phyloP scores from a whole-genome alignment of 2,329 filamentous ascomycete species.

The Acrocalymma vagum region DNA sequence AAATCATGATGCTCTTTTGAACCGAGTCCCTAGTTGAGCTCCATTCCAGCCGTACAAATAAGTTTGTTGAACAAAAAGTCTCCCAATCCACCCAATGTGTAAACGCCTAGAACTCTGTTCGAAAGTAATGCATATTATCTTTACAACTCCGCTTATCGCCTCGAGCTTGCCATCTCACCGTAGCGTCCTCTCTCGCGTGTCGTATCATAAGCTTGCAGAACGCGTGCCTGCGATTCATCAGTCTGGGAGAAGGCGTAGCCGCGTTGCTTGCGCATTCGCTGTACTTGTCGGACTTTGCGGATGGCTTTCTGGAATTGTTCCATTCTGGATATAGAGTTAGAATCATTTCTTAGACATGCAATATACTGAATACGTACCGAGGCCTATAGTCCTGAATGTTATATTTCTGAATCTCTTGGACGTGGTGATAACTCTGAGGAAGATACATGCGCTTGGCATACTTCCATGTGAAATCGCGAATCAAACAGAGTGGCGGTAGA shows the following conservation, averaged over 20 bases:
- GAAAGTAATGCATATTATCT: too few species aligned
- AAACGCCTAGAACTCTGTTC: too few species aligned
- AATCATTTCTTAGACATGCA: neutral
- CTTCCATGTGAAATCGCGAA: constrained; percentile 95
- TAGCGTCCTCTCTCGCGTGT: constrained; percentile 90
- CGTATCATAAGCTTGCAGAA: constrained; percentile 97
- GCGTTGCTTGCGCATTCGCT: constrained; percentile 98
- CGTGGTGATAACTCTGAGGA: constrained; percentile 95
- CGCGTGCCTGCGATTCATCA: constrained; percentile 92
- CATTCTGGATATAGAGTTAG: constrained; percentile 73
- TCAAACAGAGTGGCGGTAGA: constrained; percentile 80
- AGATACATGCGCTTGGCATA: constrained; percentile 97
- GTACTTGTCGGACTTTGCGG: constrained; percentile 95
- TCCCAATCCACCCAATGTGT: too few species aligned
- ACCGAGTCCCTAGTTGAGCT: too few species aligned
- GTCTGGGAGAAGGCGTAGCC: constrained; percentile 98
- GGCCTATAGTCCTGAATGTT: constrained; percentile 99
- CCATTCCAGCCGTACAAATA: too few species aligned
- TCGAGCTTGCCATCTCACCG: constrained; percentile 86
- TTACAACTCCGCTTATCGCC: constrained; percentile 31
- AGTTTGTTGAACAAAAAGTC: too few species aligned
- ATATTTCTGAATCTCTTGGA: constrained; percentile 99
- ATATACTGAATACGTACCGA: constrained; percentile 66
- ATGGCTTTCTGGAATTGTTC: constrained; percentile 99
- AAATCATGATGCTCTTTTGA: too few species aligned